Percentiles rank a stretch among this genome's conserved stretches.
Evolutionary conservation across 495 filamentous ascomycete species (phyloP).

Genomic region (Beverwykella pulmonaria): DNA sequence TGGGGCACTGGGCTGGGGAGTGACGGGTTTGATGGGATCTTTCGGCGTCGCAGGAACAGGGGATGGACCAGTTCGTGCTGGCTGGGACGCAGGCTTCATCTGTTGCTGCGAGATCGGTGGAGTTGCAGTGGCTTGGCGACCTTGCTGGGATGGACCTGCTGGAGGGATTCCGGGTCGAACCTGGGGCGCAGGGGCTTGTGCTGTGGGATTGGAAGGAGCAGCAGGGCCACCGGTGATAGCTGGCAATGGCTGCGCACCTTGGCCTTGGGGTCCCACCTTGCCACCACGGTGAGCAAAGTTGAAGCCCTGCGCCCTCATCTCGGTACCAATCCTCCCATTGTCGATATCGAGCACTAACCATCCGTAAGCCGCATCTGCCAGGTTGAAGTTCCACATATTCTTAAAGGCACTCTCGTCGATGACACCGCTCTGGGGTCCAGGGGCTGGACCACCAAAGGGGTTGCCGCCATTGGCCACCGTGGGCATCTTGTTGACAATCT

Average conservation of each 20-base stretch:
- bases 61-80: conserved; percentile 48
- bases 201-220: conserved; percentile 28
- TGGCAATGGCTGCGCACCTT: conserved; percentile 39
- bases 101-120: conserved; percentile 50
- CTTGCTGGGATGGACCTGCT: conserved; percentile 39
- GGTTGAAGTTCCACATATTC: conserved; percentile 99
- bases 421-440: conserved; percentile 76
- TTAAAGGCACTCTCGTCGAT: conserved; percentile 99
- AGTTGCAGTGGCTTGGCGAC: conserved; percentile 44
- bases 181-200: conserved; percentile 49
- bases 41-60: conserved; percentile 55
- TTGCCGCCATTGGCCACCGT: conserved; percentile 90
- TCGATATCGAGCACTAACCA: conserved; percentile 94
- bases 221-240: conserved; percentile 38
- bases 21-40: conserved; percentile 54
- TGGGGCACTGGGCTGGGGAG: conserved; percentile 53
- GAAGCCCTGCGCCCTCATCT: conserved; percentile 98
- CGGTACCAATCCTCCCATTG: conserved; percentile 90
- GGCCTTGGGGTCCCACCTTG: conserved; percentile 49
- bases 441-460: conserved; percentile 85
- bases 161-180: conserved; percentile 41
- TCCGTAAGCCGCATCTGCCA: conserved; percentile 96
- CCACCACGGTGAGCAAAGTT: conserved; percentile 92
- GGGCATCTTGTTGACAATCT: conserved; percentile 95
- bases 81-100: conserved; percentile 57